Conservation (phyloP, 176 grass and related monocot species). For the Carex cristatella region DNA sequence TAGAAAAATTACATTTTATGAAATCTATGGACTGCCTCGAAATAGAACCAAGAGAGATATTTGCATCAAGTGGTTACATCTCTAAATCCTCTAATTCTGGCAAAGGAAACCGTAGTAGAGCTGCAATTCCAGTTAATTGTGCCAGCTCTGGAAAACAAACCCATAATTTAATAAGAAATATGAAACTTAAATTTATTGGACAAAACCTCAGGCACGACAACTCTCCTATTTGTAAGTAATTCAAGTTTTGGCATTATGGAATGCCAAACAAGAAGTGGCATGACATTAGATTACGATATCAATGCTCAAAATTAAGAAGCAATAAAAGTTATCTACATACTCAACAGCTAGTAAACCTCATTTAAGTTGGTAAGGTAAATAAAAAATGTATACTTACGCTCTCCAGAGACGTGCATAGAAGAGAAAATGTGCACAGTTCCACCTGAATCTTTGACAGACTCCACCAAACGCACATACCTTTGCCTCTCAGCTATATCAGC, state of each 20-base stretch:
- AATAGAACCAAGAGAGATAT: background rate
- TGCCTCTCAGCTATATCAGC: slow-evolving; percentile 60
- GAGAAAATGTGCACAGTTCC: slow-evolving; percentile 81
- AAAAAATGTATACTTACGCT: slow-evolving; percentile 57
- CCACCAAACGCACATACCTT: slow-evolving; percentile 73
- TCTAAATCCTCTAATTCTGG: slow-evolving; percentile 88
- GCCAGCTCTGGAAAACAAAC: slow-evolving; percentile 47
- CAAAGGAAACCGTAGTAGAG: slow-evolving; percentile 80
- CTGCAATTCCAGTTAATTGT: slow-evolving; percentile 83
- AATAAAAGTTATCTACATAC: background rate
- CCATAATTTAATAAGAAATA: slow-evolving; percentile 19
- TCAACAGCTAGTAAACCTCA: background rate
- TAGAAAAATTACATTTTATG: background rate
- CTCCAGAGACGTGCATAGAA: slow-evolving; percentile 87
- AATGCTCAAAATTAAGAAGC: background rate
- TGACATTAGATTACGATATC: background rate
- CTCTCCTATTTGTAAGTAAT: background rate
- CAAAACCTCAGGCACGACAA: background rate
- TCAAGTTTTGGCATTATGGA: background rate
- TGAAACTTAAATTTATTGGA: background rate
- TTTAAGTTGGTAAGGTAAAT: background rate
- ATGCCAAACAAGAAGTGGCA: background rate
- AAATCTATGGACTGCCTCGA: background rate
- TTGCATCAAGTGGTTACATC: slow-evolving; percentile 44
- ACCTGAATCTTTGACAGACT: slow-evolving; percentile 60